These are phyloP conservation scores for Phoma sp. DNA, from an alignment of 2,329 filamentous ascomycete genomes.

Conservation along the genomic window DNA sequence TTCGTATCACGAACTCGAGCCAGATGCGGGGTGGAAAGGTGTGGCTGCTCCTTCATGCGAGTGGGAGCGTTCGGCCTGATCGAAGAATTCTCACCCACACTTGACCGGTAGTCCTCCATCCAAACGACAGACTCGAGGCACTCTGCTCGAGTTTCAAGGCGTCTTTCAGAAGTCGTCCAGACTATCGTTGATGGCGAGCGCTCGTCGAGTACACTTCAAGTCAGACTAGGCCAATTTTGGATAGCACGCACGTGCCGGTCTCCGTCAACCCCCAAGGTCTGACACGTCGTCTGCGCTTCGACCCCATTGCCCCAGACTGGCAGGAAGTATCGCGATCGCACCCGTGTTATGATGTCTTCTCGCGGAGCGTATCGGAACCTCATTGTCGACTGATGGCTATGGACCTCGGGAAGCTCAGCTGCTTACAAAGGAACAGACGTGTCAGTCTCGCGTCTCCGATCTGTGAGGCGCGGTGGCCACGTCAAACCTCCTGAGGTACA, in stretches of 20 bases:
- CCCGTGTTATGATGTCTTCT: too few species aligned
- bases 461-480: conserved; percentile 16
- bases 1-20: not conserved
- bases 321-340: too few species aligned
- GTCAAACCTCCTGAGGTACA: not conserved
- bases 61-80: not conserved
- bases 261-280: not conserved
- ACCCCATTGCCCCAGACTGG: too few species aligned
- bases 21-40: conserved; percentile 3
- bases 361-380: too few species aligned
- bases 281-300: not conserved
- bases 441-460: conserved; percentile 16
- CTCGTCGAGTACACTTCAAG: not conserved
- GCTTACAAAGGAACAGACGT: conserved; percentile 13
- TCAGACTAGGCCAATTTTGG: not conserved
- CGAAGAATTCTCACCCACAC: not conserved
- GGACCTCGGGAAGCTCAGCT: not conserved
- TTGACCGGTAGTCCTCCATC: not conserved
- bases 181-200: not conserved
- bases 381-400: too few species aligned
- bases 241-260: not conserved
- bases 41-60: conserved; percentile 1
- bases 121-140: not conserved
- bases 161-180: not conserved
- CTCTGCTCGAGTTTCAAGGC: not conserved